Base-by-base conservation (phyloP, 2,329 filamentous ascomycete genomes). In the Cercospora beticola region DNA sequence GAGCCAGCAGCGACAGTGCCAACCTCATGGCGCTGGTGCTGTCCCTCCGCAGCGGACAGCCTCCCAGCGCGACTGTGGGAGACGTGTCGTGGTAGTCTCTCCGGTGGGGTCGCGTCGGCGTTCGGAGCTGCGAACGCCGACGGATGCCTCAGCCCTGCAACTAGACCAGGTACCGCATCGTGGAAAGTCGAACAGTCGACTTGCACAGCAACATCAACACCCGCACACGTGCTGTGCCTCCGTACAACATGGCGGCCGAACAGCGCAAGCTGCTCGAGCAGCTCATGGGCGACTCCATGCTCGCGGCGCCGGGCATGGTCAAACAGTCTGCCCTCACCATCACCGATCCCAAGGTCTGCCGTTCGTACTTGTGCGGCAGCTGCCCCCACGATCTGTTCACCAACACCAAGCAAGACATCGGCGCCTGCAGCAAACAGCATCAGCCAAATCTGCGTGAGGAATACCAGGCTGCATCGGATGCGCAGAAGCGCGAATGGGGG, bases 371-470 rank as follows among this genome's bases (percentile, higher is more conserved):
- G 61, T 93, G 88, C 71, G 95, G 95, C 75, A 96, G 92, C 68
- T 99, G 95, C 80, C 95, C 95, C 0, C 94, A 98, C 85, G 95
- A 99, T 79, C 92, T 99, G 78, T 99, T 99, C 86, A 99, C 94
- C 73, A 99, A 99, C 83, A 99, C 95, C 57, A 98, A 97, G 84
- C 94, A 98, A 86, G 95, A 99, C 79, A 87, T 98, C 36, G 95
- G 95, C 2, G 87, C 89, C 0, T 99, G 95, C 78, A 88, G 92
- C 61, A 95, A 94, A 79, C 87, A 94, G 28, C 95, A 99, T 82
- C 92, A 89, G 60, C 94, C 97, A 79, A 88, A 89, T 12, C 86
- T 98, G 73, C 97, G 97, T 81, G 85, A 89, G 59, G 94, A 99
- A 79, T 99, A 95, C 80, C 91, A 96, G 74, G 85, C 83, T 1